Base-by-base conservation (phyloP, 805 yeast species). In the Zygosaccharomyces siamensis region DNA sequence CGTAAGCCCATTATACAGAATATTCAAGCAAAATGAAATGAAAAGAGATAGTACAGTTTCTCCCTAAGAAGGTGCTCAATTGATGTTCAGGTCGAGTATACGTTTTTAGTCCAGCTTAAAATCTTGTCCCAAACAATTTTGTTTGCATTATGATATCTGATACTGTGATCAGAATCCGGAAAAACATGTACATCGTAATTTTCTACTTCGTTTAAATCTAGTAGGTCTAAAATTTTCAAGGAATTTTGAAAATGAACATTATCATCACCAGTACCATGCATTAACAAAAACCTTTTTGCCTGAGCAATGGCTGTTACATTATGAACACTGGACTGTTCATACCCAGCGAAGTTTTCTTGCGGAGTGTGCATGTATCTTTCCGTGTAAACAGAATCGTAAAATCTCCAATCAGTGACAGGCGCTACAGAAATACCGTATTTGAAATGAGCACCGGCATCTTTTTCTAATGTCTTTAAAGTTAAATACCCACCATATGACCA, bases 231-330 rank as follows among this genome's bases (percentile, higher is more conserved):
- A 33, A 93, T 71, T 63, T 83, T 81, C 51, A 89, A 73, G 39
- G 92, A 79, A 70, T 93, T 88, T 65, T 93, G 99, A 68, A 90
- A 80, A 69, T 93, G 98, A 40, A 93, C 99, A 59, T 93, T 93
- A 67, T 93, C 99, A 69, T 93, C 99, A 4, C 97, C 96, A 0
- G 97, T 83, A 1, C 99, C 99, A 63, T 92, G 99, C 88, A 92
- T 88, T 32, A 93, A 64, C 52, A 93, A 68, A 61, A 93, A 89
- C 60, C 98, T 74, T 41, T 75, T 75, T 7, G 75, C 77, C 40
- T 72, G 61, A 12, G 74, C 80, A 55, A 93, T 76, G 8, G 74
- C 75, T 1, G 77, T 74, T 21, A 77, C 78, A 44, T 85, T 71
- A 45, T 72, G 70, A 28, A 92, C 81, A 1, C 81, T 73, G 1